A percentile compares a stretch with the other conserved stretches of the same genome.
phyloP scores from a whole-genome alignment of 2,329 filamentous ascomycete genomes.

The Aureobasidium mangrovei region DNA sequence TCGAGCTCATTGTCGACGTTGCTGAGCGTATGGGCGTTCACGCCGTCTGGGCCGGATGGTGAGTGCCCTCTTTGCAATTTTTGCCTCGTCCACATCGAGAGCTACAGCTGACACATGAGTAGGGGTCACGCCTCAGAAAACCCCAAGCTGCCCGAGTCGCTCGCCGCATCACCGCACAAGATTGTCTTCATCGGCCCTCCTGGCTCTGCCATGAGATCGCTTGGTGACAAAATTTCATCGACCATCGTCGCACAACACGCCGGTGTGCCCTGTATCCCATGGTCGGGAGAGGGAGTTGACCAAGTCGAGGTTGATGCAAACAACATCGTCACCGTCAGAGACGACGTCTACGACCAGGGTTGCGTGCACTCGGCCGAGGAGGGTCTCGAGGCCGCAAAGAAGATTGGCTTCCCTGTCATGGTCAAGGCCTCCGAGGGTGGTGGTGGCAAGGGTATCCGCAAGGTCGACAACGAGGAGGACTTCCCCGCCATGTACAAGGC shows the following conservation, averaged over 20 bases:
- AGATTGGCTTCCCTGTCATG: constrained; percentile 99
- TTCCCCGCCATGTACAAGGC: constrained; percentile 89
- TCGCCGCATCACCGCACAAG: constrained; percentile 94
- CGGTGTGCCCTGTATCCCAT: constrained; percentile 94
- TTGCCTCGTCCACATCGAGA: neutral
- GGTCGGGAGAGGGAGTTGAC: constrained; percentile 90
- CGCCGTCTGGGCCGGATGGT: constrained; percentile 98
- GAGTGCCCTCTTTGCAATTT: constrained; percentile 30
- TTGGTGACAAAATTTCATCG: constrained; percentile 99
- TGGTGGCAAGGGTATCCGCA: constrained; percentile 98
- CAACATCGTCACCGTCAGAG: constrained; percentile 86
- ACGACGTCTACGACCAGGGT: constrained; percentile 77
- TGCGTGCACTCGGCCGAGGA: constrained; percentile 87
- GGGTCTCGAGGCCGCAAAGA: constrained; percentile 73
- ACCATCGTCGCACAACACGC: constrained; percentile 98
- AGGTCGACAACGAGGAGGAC: constrained; percentile 75
- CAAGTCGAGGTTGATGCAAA: constrained; percentile 67
- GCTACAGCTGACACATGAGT: constrained; percentile 18
- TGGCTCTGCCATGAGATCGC: constrained; percentile 94
- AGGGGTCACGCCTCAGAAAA: constrained; percentile 99
- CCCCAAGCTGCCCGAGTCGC: constrained; percentile 89
- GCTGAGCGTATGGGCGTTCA: constrained; percentile 98
- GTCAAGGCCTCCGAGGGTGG: constrained; percentile 99
- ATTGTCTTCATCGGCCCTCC: constrained; percentile 99
- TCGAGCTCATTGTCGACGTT: constrained; percentile 97